phyloP scores from a whole-genome alignment of 805 yeast species.

The Candida parachauliodes region DNA sequence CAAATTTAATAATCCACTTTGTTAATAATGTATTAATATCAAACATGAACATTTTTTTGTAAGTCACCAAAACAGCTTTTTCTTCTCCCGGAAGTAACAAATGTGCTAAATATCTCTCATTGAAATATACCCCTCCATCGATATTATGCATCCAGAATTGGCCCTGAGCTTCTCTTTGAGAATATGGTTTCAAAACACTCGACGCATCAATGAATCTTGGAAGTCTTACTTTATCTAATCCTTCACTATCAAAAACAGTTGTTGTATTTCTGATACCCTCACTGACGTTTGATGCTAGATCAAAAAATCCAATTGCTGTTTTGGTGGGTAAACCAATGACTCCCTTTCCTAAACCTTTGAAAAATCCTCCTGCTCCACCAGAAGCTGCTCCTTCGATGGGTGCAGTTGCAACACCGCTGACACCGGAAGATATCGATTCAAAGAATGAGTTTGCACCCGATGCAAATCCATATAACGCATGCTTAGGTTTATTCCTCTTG shows the following conservation, averaged over 20 bases:
- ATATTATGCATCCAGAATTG: conserved; percentile 85
- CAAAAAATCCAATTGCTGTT: conserved; percentile 92
- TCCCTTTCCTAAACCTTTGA: conserved; percentile 92
- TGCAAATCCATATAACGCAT: conserved; percentile 80
- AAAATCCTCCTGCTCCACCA: conserved; percentile 88
- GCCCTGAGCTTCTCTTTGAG: conserved; percentile 86
- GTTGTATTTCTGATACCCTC: conserved; percentile 94
- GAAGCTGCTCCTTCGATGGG: conserved; percentile 87
- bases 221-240: conserved; percentile 73
- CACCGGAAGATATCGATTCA: conserved; percentile 82
- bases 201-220: conserved; percentile 75
- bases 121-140: conserved; percentile 72
- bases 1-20: conserved; percentile 71
- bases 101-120: conserved; percentile 82
- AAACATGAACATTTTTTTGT: conserved; percentile 63
- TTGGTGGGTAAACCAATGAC: conserved; percentile 94
- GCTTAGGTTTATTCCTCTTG: conserved; percentile 75
- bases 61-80: conserved; percentile 70
- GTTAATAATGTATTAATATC: conserved; percentile 56
- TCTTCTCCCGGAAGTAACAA: conserved; percentile 79
- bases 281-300: conserved; percentile 85
- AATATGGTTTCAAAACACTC: conserved; percentile 69
- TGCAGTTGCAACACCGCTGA: conserved; percentile 84
- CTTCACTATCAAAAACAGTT: conserved; percentile 78
- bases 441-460: conserved; percentile 86